Conservation (phyloP, 2,329 filamentous ascomycete genomes). For the Cladosporium sp. region DNA sequence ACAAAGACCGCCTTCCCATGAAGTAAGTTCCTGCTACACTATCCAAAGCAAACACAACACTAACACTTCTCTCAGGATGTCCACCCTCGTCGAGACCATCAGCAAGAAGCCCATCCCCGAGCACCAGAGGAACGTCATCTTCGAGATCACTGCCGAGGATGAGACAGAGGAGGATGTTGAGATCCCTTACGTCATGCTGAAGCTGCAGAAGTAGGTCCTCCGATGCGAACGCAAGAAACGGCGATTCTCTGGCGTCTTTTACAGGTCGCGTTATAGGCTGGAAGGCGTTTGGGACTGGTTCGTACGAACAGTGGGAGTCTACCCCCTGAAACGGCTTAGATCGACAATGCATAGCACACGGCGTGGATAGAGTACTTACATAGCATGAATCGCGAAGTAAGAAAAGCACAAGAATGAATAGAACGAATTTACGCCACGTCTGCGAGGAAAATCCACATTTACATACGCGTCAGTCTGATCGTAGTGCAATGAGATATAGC, state of each 20-base stretch:
- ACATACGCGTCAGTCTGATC: no score
- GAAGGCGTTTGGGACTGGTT: background rate
- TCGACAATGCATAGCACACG: background rate
- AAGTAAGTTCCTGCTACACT: constrained; percentile 51
- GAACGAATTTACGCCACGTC: background rate
- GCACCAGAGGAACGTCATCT: constrained; percentile 94
- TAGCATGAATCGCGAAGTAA: background rate
- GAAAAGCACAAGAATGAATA: background rate
- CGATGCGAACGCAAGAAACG: background rate
- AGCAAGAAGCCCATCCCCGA: constrained; percentile 88
- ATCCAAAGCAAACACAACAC: constrained; percentile 24
- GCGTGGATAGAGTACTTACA: constrained; percentile 1
- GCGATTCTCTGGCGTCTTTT: background rate
- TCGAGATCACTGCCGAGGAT: constrained; percentile 93
- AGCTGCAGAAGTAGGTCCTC: constrained; percentile 52
- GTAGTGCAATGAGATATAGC: no score
- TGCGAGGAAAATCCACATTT: no score
- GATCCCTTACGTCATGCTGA: constrained; percentile 94
- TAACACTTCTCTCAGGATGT: constrained; percentile 61
- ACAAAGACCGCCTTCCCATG: constrained; percentile 78
- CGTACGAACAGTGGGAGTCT: background rate
- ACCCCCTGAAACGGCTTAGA: background rate
- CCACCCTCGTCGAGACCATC: constrained; percentile 80
- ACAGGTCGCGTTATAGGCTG: background rate
- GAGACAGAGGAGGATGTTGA: constrained; percentile 89